Evolutionary conservation across 805 yeast genomes (phyloP).

Genomic region (Ogataea dorogensis): DNA sequence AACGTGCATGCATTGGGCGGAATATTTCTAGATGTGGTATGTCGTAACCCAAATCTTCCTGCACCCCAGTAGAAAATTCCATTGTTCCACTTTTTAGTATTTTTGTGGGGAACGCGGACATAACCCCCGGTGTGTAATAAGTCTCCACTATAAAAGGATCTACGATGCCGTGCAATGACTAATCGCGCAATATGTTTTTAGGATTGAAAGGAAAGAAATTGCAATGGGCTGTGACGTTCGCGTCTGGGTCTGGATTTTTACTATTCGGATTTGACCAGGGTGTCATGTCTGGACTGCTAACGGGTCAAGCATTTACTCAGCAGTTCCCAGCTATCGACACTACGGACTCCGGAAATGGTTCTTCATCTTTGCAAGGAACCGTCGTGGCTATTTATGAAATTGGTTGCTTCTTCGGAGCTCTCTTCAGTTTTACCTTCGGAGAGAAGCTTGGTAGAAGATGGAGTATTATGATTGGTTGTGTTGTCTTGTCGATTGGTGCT

Average conservation of each 20-base stretch:
- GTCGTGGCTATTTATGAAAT: conserved; percentile 48
- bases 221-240: conserved; percentile 27
- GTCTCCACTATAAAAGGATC: no score
- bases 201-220: conserved; percentile 15
- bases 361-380: conserved; percentile 41
- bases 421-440: conserved; percentile 40
- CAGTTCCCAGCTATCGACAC: conserved; percentile 48
- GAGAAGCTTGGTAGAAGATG: conserved; percentile 59
- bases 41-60: no score
- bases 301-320: conserved; percentile 56
- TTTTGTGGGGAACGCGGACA: no score
- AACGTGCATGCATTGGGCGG: no score
- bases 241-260: conserved; percentile 43
- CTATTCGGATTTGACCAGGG: conserved; percentile 75
- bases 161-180: neutral
- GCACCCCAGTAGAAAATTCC: neutral
- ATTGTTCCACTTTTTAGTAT: neutral
- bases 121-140: no score
- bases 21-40: no score
- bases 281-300: conserved; percentile 57
- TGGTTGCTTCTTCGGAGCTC: conserved; percentile 46
- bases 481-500: conserved; percentile 63
- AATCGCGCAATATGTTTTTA: conserved; percentile 14
- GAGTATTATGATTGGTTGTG: conserved; percentile 50
- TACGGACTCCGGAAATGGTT: conserved; percentile 17